Base-by-base conservation (phyloP, 1,139 yeast genomes). In the Pichia sp. region DNA sequence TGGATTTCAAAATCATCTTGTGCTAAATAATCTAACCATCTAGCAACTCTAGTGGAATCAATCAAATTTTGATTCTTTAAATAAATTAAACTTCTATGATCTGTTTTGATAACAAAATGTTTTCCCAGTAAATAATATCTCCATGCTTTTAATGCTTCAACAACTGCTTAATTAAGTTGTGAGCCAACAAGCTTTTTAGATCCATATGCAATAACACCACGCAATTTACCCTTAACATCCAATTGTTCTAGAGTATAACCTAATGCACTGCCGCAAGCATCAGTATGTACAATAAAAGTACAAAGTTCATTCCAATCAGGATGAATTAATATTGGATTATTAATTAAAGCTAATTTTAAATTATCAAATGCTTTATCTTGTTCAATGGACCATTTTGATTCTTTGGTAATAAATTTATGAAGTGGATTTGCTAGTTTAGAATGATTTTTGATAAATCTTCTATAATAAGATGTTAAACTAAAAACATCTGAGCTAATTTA, bases 401-500 rank as follows among this genome's bases (percentile, higher is more conserved):
- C 22, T n/a, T 41, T 25, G 7, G 26, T 22, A 18, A 31, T 35
- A 22, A 30, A 41, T 2, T 40, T 27, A 15, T 22, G 28, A 2
- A 40, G 18, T 6, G 43, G 43, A 8, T 14, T 21, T 6, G 40
- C 37, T 22, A 38, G 33, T 16, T 23, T 30, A 1, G 40, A 20
- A 33, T 37, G 35, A 21, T 38, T 13, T 15, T 37, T 19, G 22
- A 43, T 30, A 30, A 43, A 43, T n/a, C 42, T 23, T 26, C 42
- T 35, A 33, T 46, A 47, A 32, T 44, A 43, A 5, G 37, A 32
- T 2, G 48, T 36, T 18, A 46, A 18, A 5, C 49, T 11, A 46
- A n/a, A 26, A 47, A 47, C 4, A 16, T 30, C 18, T 31, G 23
- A 8, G 35, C 39, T 18, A 40, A 36, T 18, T 37, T 38, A 6